phyloP scores from a whole-genome alignment of 192 early-diverging fungal species.

The Cladochytrium replicatum region DNA sequence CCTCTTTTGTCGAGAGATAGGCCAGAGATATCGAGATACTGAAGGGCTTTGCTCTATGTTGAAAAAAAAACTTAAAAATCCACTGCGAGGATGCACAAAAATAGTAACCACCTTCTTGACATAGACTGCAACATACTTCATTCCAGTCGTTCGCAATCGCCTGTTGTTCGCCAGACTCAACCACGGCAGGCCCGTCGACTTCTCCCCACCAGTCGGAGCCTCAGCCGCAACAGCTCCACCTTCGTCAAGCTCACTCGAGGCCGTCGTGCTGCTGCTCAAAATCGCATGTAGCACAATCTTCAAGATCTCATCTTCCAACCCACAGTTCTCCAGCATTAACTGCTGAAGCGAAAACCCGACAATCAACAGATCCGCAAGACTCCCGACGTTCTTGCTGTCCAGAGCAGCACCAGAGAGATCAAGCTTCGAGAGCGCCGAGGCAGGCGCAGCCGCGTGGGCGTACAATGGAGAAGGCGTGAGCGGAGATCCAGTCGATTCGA shows the following conservation, averaged over 20 bases:
- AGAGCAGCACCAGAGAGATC: constrained; percentile 35
- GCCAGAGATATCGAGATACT: constrained; percentile 60
- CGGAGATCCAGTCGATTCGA: no score
- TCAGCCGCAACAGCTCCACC: neutral
- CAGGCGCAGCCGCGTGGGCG: no score
- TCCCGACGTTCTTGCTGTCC: constrained; percentile 44
- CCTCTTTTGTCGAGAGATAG: constrained; percentile 60
- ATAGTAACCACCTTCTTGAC: constrained; percentile 42
- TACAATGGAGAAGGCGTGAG: no score
- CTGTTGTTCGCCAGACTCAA: constrained; percentile 62
- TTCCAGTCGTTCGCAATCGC: constrained; percentile 57
- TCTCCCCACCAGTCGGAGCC: constrained; percentile 33
- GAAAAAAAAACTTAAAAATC: neutral
- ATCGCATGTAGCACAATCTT: constrained; percentile 64
- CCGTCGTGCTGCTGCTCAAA: constrained; percentile 27
- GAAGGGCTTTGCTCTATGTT: constrained; percentile 47
- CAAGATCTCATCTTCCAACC: constrained; percentile 59
- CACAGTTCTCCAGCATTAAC: constrained; percentile 58
- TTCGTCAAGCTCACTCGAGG: neutral
- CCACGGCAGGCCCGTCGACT: constrained; percentile 44
- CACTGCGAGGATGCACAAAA: neutral
- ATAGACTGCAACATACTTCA: constrained; percentile 63
- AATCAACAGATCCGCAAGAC: constrained; percentile 65
- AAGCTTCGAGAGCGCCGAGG: neutral
- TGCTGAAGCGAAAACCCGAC: constrained; percentile 62